These are phyloP conservation scores for Exophiala xenobiotica DNA, from an alignment of 2,329 filamentous ascomycete genomes.

Conservation along the genomic window DNA sequence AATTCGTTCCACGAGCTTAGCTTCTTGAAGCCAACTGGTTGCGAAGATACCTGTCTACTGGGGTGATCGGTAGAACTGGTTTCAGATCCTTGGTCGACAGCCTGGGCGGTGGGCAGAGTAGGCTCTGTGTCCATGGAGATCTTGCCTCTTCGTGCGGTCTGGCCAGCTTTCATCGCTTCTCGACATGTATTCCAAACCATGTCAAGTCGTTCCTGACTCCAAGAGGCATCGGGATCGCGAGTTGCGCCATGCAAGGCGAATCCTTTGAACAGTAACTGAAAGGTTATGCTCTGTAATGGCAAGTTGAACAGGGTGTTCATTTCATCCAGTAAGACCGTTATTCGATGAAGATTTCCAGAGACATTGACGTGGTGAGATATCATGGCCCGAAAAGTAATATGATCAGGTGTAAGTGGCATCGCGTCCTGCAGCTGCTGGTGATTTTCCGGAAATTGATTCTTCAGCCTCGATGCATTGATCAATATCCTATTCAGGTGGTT, in stretches of 20 bases:
- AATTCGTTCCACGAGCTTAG: constrained; percentile 30
- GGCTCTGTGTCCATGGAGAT: background rate
- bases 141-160: constrained; percentile 7
- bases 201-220: constrained; percentile 69
- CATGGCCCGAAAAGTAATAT: constrained; percentile 76
- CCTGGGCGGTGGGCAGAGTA: constrained; percentile 18
- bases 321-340: constrained; percentile 72
- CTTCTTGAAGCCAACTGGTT: constrained; percentile 8
- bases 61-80: no score
- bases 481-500: constrained; percentile 50
- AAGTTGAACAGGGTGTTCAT: constrained; percentile 69
- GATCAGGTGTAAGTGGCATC: constrained; percentile 68
- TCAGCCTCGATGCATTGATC: constrained; percentile 43
- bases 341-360: constrained; percentile 69
- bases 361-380: constrained; percentile 70
- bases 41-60: background rate
- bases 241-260: constrained; percentile 72
- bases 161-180: constrained; percentile 34
- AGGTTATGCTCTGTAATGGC: constrained; percentile 72
- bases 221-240: constrained; percentile 57
- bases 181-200: constrained; percentile 67
- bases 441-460: constrained; percentile 52
- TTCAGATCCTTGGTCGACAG: constrained; percentile 18
- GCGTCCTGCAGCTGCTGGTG: constrained; percentile 64
- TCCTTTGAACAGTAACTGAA: constrained; percentile 77